phyloP scores from a whole-genome alignment of 345 rosid species.

The Gossypium ekmanianum region DNA sequence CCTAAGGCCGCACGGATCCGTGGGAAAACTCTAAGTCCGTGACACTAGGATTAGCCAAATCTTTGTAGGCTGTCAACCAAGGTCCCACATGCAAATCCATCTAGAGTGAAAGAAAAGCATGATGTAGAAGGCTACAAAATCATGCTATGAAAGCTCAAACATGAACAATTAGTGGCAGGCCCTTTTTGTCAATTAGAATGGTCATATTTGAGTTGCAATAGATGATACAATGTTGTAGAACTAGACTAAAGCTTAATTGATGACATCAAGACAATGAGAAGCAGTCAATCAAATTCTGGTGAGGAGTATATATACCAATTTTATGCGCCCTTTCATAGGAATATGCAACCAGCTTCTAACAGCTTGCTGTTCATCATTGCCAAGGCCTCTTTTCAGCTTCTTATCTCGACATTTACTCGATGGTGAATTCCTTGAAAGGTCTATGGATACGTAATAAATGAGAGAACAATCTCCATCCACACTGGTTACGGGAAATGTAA shows the following conservation, averaged over 20 bases:
- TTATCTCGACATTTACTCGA: constrained; percentile 50
- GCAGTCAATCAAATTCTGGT: constrained; percentile 7
- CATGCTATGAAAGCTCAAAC: background rate
- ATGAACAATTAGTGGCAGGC: background rate
- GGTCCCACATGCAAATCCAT: background rate
- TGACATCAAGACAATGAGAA: constrained; percentile 4
- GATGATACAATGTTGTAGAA: background rate
- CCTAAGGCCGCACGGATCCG: no score
- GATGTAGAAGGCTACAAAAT: background rate
- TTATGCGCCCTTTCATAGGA: constrained; percentile 94
- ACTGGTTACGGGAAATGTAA: constrained; percentile 88
- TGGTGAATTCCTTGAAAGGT: constrained; percentile 57
- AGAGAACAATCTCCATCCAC: constrained; percentile 81
- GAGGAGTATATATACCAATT: constrained; percentile 52
- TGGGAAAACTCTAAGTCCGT: no score
- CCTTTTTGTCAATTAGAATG: background rate
- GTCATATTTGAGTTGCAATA: background rate
- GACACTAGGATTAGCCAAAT: background rate
- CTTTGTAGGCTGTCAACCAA: background rate
- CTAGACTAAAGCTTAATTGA: background rate
- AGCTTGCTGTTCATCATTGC: constrained; percentile 60
- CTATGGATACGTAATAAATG: constrained; percentile 79
- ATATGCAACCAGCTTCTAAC: constrained; percentile 61
- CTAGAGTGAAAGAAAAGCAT: constrained; percentile 7
- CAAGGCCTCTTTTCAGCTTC: constrained; percentile 44